A percentile compares a stretch with the other conserved stretches of the same genome.
These are phyloP conservation scores for Actinomortierella wolfii DNA, from an alignment of 371 early-diverging fungal species.

Conservation along the genomic window DNA sequence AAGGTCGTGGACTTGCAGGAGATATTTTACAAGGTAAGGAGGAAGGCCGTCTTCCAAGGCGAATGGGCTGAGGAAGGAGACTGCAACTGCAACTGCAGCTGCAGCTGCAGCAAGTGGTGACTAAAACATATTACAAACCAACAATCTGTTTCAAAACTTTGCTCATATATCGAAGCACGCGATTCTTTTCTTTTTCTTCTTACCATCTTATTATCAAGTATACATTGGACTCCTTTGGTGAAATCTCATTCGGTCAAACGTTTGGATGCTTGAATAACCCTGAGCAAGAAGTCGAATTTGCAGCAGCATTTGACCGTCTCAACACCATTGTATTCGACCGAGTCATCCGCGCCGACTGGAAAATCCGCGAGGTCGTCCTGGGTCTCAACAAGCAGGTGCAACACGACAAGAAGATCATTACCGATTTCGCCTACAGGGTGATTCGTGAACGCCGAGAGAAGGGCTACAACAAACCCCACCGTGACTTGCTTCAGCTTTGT, in stretches of 20 bases:
- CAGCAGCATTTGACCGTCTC: constrained; percentile 41
- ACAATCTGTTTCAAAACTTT: no score
- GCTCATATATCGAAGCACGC: no score
- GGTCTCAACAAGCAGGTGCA: constrained; percentile 18
- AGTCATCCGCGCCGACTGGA: constrained; percentile 23
- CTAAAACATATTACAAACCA: no score
- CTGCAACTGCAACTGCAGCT: no score
- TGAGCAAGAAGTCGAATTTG: constrained; percentile 36
- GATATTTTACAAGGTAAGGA: constrained; percentile 51
- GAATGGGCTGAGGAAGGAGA: no score
- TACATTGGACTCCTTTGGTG: constrained; percentile 64
- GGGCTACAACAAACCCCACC: constrained; percentile 25
- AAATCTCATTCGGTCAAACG: constrained; percentile 41
- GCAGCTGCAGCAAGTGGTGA: no score
- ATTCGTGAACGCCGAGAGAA: constrained; percentile 22
- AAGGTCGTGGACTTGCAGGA: constrained; percentile 58
- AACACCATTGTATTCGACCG: constrained; percentile 36
- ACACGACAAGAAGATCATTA: constrained; percentile 27
- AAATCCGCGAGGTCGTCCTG: constrained; percentile 23
- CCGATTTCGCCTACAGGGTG: constrained; percentile 29
- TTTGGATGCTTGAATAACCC: constrained; percentile 30
- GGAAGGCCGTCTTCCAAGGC: no score
- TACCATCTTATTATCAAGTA: no score
- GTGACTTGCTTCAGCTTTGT: constrained; percentile 66
- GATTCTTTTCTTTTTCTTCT: no score